A percentile compares a stretch with the other conserved stretches of the same genome.
These are phyloP conservation scores for Arachnopeziza araneosa DNA, from an alignment of 2,329 filamentous ascomycete genomes.

Conservation along the genomic window DNA sequence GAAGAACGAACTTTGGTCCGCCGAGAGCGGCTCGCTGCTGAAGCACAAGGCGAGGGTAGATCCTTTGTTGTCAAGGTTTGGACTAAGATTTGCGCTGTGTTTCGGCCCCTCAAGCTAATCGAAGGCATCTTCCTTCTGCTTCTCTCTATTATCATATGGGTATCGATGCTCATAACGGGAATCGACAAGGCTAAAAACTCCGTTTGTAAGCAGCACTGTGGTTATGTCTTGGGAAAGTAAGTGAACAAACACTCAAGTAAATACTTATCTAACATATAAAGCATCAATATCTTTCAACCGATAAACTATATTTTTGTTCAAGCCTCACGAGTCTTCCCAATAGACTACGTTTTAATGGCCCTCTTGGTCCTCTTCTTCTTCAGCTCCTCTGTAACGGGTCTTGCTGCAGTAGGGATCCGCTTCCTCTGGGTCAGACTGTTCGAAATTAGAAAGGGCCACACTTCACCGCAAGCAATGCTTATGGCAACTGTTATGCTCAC, in stretches of 20 bases:
- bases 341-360: conserved; percentile 88
- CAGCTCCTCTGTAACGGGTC: conserved; percentile 77
- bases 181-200: conserved; percentile 98
- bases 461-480: conserved; percentile 84
- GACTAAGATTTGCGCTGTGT: conserved; percentile 74
- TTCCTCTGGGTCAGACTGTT: conserved; percentile 96
- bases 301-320: conserved; percentile 85
- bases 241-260: neutral
- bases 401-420: conserved; percentile 83
- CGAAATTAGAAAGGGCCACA: conserved; percentile 82
- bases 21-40: conserved; percentile 79
- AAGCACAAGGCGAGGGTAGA: conserved; percentile 71
- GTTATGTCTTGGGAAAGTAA: conserved; percentile 72
- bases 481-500: conserved; percentile 88
- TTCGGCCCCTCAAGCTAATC: conserved; percentile 83
- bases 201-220: conserved; percentile 82
- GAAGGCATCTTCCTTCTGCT: conserved; percentile 74
- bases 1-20: conserved; percentile 91
- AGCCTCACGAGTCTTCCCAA: conserved; percentile 76
- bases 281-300: conserved; percentile 90
- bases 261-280: conserved; percentile 27
- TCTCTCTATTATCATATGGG: conserved; percentile 70
- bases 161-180: conserved; percentile 89
- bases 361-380: conserved; percentile 84
- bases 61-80: conserved; percentile 68